Conservation (phyloP, 2,329 filamentous ascomycete genomes). For the Penicillium sp. region DNA sequence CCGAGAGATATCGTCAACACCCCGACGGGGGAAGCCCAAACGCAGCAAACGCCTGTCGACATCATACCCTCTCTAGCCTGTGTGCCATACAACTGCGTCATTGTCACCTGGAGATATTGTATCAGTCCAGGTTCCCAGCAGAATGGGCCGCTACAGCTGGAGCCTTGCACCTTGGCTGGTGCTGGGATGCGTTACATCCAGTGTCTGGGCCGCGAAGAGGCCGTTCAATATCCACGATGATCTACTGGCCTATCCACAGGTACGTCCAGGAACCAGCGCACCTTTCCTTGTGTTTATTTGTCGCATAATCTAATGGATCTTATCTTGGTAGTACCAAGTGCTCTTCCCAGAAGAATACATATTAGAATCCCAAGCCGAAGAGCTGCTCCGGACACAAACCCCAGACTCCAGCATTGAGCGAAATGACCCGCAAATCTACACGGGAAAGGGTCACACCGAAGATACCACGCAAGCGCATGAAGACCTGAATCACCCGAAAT, state of each 20-base stretch:
- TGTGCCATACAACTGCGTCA: neutral
- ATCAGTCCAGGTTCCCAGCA: neutral
- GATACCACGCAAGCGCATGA: conserved; percentile 58
- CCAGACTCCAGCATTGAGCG: conserved; percentile 18
- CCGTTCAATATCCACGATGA: conserved; percentile 88
- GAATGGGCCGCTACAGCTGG: conserved; percentile 34
- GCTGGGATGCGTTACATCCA: conserved; percentile 37
- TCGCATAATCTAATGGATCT: neutral
- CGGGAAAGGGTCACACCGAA: conserved; percentile 45
- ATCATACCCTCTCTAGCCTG: neutral
- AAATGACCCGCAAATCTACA: conserved; percentile 34
- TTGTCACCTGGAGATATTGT: neutral
- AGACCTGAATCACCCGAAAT: conserved; percentile 16
- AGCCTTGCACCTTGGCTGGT: conserved; percentile 36
- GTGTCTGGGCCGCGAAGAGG: conserved; percentile 57
- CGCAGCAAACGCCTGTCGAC: neutral
- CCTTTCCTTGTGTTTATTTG: neutral
- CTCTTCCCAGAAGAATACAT: conserved; percentile 74
- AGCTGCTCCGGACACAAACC: conserved; percentile 51
- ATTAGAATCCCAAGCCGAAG: conserved; percentile 68
- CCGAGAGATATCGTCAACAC: neutral
- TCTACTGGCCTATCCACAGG: conserved; percentile 82
- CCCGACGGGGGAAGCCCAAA: conserved; percentile 4
- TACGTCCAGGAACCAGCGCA: conserved; percentile 45
- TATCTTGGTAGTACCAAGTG: conserved; percentile 70